phyloP scores from a whole-genome alignment of 2,329 filamentous ascomycete genomes.

The Paraconiothyrium brasiliense region DNA sequence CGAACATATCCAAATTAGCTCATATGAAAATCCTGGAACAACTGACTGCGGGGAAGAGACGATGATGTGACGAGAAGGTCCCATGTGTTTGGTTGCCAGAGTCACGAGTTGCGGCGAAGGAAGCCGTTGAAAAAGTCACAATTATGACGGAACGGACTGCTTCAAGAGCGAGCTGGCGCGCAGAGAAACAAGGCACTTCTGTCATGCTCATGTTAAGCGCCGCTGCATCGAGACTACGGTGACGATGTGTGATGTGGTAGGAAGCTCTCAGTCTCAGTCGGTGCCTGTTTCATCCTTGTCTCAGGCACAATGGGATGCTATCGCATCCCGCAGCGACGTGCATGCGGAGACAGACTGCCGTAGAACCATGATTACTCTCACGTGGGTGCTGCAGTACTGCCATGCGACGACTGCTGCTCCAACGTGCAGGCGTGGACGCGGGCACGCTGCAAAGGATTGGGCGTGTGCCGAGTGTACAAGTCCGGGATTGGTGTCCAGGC shows the following conservation, averaged over 20 bases:
- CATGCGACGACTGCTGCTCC: neutral
- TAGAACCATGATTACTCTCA: neutral
- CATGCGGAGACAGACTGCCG: neutral
- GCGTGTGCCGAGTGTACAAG: neutral
- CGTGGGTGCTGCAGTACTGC: neutral
- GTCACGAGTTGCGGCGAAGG: neutral
- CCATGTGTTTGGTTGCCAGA: neutral
- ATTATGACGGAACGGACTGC: conserved; percentile 23
- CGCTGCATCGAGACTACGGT: conserved; percentile 19
- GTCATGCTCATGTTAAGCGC: conserved; percentile 23
- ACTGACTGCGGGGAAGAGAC: conserved; percentile 8
- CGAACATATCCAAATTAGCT: conserved; percentile 10
- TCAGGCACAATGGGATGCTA: conserved; percentile 25
- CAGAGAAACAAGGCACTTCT: neutral
- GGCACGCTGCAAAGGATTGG: neutral
- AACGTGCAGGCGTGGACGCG: neutral
- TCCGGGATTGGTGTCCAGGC: neutral
- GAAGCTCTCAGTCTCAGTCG: conserved; percentile 13
- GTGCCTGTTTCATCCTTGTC: conserved; percentile 45
- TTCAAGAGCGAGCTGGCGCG: conserved; percentile 21
- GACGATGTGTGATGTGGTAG: conserved; percentile 26
- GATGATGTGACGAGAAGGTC: conserved; percentile 8
- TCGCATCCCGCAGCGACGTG: conserved; percentile 6
- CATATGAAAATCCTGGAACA: neutral
- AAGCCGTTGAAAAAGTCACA: neutral